phyloP scores from a whole-genome alignment of 192 early-diverging fungal genomes.

The Coemansia sp. region DNA sequence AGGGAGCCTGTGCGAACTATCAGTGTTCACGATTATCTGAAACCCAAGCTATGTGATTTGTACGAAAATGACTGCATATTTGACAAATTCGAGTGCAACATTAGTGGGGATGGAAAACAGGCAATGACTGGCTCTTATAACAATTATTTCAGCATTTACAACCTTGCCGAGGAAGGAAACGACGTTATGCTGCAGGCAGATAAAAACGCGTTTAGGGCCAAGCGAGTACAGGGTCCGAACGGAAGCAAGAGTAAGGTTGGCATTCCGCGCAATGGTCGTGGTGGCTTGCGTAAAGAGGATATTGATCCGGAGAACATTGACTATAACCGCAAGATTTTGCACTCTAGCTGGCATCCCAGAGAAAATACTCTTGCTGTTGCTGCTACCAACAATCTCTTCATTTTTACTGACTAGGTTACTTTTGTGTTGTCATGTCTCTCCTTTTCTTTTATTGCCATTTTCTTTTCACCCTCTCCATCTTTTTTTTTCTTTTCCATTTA shows the following conservation, averaged over 20 bases:
- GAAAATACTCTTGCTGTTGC: slow-evolving; percentile 98
- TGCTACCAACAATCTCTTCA: slow-evolving; percentile 98
- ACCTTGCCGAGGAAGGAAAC: slow-evolving; percentile 69
- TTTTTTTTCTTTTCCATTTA: slow-evolving; percentile 7
- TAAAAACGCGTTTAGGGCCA: slow-evolving; percentile 96
- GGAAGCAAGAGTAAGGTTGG: slow-evolving; percentile 58
- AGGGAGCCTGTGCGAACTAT: slow-evolving; percentile 89
- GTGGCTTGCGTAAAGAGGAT: slow-evolving; percentile 66
- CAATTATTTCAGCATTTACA: slow-evolving; percentile 98
- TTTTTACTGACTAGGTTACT: slow-evolving; percentile 64
- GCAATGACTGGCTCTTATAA: slow-evolving; percentile 97
- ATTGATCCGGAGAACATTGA: slow-evolving; percentile 85
- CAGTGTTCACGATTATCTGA: slow-evolving; percentile 93
- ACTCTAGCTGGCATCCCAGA: slow-evolving; percentile 97
- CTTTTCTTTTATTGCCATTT: slow-evolving; percentile 3
- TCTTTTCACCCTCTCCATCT: background rate
- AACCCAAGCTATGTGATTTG: slow-evolving; percentile 94
- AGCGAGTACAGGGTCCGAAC: slow-evolving; percentile 68
- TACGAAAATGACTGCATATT: slow-evolving; percentile 99
- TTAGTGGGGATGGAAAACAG: slow-evolving; percentile 91
- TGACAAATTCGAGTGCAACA: slow-evolving; percentile 99
- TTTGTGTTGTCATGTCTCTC: slow-evolving; percentile 11
- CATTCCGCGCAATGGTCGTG: slow-evolving; percentile 57
- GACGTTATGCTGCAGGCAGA: slow-evolving; percentile 91
- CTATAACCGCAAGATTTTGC: slow-evolving; percentile 95